phyloP scores from a whole-genome alignment of 2,329 filamentous ascomycete genomes.

The Thielaviopsis musarum region DNA sequence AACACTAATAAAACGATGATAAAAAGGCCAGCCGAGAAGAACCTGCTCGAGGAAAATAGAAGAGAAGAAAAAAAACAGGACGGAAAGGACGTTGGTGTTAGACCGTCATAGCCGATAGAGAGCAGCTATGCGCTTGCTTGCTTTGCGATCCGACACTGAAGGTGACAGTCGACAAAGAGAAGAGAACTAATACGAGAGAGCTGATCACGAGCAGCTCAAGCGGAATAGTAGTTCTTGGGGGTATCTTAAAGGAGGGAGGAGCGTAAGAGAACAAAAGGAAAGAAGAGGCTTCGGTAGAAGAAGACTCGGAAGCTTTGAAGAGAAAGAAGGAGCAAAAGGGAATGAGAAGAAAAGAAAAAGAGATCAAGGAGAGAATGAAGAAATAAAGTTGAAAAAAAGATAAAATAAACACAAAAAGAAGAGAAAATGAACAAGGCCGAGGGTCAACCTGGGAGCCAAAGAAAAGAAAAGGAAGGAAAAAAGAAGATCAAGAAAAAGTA shows the following conservation, averaged over 20 bases:
- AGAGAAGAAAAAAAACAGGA: not conserved
- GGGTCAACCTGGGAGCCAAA: not conserved
- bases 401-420: not conserved
- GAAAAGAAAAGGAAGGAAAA: not conserved
- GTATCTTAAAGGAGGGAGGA: not conserved
- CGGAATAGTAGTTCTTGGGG: not conserved
- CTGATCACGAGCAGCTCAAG: not conserved
- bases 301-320: not conserved
- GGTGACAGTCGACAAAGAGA: not conserved
- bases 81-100: constrained; percentile 5
- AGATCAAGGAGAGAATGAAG: too few species aligned
- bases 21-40: constrained; percentile 7
- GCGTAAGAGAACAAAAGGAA: not conserved
- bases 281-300: not conserved
- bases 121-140: not conserved
- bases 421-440: not conserved
- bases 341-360: too few species aligned
- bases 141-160: not conserved
- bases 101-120: not conserved
- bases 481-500: not conserved
- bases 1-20: not conserved
- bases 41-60: constrained; percentile 5
- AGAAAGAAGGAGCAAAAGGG: not conserved
- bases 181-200: not conserved
- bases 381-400: not conserved